These are phyloP conservation scores for Ogataea trehaloabstinens DNA, from an alignment of 805 yeast species.

Conservation along the genomic window DNA sequence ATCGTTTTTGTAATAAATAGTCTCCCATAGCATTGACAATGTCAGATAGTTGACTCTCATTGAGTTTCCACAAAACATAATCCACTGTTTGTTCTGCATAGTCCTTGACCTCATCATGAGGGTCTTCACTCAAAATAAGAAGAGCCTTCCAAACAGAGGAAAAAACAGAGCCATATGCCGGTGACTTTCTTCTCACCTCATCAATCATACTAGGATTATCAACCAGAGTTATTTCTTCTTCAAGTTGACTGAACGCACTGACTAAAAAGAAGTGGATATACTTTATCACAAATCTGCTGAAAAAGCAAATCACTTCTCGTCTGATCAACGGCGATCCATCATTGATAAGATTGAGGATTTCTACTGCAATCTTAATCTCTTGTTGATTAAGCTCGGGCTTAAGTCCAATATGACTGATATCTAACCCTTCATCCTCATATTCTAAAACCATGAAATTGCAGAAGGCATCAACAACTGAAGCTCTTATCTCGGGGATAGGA, in stretches of 20 bases:
- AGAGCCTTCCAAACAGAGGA: conserved; percentile 86
- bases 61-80: conserved; percentile 59
- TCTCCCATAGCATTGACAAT: conserved; percentile 66
- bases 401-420: conserved; percentile 22
- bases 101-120: conserved; percentile 74
- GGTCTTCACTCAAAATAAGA: conserved; percentile 79
- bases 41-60: conserved; percentile 63
- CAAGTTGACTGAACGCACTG: conserved; percentile 80
- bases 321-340: conserved; percentile 92
- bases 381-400: conserved; percentile 54
- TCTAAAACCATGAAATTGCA: conserved; percentile 57
- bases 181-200: conserved; percentile 62
- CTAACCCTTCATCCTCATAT: conserved; percentile 37
- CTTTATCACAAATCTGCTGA: conserved; percentile 69
- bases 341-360: conserved; percentile 63
- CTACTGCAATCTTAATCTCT: conserved; percentile 68
- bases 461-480: conserved; percentile 74
- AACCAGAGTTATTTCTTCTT: conserved; percentile 69
- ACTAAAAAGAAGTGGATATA: conserved; percentile 76
- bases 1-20: conserved; percentile 51
- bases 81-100: conserved; percentile 76
- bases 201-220: conserved; percentile 62
- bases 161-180: conserved; percentile 85
- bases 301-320: conserved; percentile 75
- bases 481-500: conserved; percentile 93